Base-by-base conservation (phyloP, 192 early-diverging fungal species). In the Rhizophagus sp. region DNA sequence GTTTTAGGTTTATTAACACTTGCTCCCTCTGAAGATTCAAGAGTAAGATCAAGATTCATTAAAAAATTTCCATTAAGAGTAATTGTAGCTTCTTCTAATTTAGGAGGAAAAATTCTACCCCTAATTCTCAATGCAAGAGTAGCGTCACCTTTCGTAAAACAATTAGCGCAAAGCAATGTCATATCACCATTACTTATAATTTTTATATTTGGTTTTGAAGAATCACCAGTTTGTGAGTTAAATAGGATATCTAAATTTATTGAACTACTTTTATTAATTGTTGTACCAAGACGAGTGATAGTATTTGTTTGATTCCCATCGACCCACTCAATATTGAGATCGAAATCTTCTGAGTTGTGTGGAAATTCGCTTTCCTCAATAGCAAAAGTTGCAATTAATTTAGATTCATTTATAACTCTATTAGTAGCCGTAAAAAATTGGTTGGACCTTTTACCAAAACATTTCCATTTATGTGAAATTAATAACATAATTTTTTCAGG, bases 241-340 rank as follows among this genome's bases (percentile, higher is more conserved):
- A 64, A 76, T 76, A 76, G 49, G 41, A 27, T 19, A 13, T 62
- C 24, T 10, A 76, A 34, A 76, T 76, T 36, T 22, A 76, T 41
- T 76, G 22, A 49, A 7, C 11, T 44, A 11, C 4, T 41, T 8
- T 24, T 24, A 36, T 41, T 9, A 41, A 41, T 5, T 4, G 39
- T 8, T 41, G 39, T 2, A 7, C 2, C n/a, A n/a, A n/a, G n/a
- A 24, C 44, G 11, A 22, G n/a, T 3, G 34, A 47, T 36, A 41
- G 1, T 22, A 1, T n/a, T n/a, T 44, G 44, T 47, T 11, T 22
- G 27, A 5, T 24, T 24, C n/a, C 15, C 30, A 1, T 71, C 8
- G 0, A 47, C 69, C 72, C 72, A 73, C 19, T 3, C 2, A 5
- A 73, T 7, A 76, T 76, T 57, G 9, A 76, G 9, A 63, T 12